Percentiles rank a stretch among this genome's conserved stretches.
phyloP scores from a whole-genome alignment of 768 basidiomycete species.

The Kwoniella sp. region DNA sequence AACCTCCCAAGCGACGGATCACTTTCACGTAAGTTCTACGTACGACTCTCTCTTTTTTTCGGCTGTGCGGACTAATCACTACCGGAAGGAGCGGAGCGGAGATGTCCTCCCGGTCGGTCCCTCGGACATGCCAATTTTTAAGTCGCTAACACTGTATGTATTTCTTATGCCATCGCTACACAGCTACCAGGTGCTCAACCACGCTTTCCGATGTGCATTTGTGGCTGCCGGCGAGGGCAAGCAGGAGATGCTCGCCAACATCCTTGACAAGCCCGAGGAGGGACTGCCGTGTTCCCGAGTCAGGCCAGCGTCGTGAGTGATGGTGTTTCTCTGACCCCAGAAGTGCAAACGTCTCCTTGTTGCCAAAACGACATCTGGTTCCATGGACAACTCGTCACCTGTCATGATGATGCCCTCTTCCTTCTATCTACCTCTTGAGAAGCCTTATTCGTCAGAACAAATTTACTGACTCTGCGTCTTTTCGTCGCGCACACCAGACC shows the following conservation, averaged over 20 bases:
- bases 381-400: neutral
- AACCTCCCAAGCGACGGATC: constrained; percentile 85
- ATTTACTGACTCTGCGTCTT: neutral
- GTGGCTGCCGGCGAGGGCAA: constrained; percentile 84
- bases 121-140: no score
- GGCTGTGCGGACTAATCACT: neutral
- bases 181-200: constrained; percentile 57
- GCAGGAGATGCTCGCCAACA: constrained; percentile 68
- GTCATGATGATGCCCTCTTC: neutral
- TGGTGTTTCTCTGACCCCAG: neutral
- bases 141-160: neutral
- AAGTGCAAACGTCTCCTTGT: neutral
- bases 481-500: constrained; percentile 60
- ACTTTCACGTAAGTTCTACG: constrained; percentile 74
- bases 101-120: no score
- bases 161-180: neutral
- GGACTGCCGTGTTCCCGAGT: constrained; percentile 83
- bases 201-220: constrained; percentile 74
- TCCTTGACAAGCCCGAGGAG: constrained; percentile 79
- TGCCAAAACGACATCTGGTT: neutral
- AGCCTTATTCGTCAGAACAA: no score
- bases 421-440: neutral
- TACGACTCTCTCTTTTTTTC: neutral
- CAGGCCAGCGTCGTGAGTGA: constrained; percentile 62
- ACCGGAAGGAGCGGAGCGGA: neutral